Conservation (phyloP, 495 filamentous ascomycete genomes). For the Penicillium canescens region DNA sequence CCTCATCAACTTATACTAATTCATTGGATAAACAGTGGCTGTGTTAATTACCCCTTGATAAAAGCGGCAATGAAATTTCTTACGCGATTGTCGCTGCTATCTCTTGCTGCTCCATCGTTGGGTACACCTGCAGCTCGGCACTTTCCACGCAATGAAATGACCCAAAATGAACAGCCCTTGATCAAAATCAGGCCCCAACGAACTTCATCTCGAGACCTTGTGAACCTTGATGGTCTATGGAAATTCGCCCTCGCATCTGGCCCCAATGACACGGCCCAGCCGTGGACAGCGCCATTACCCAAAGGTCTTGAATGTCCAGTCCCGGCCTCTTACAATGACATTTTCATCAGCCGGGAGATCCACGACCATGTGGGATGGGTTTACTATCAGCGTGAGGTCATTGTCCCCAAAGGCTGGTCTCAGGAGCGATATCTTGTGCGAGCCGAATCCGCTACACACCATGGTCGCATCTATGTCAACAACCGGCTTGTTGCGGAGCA, state of each 20-base stretch:
- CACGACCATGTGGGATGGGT: constrained; percentile 7
- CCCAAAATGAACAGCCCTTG: background rate
- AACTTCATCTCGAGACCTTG: background rate
- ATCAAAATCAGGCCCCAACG: constrained; percentile 4
- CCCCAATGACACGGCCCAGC: constrained; percentile 1
- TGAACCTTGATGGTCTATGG: constrained; percentile 5
- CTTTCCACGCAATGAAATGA: background rate
- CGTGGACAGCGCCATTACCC: constrained; percentile 5
- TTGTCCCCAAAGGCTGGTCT: constrained; percentile 6
- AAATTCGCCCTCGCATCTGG: constrained; percentile 3
- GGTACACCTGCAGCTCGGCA: background rate
- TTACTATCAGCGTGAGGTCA: constrained; percentile 6
- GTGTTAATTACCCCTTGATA: background rate
- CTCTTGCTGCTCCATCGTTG: background rate
- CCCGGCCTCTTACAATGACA: constrained; percentile 7
- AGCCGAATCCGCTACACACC: constrained; percentile 3
- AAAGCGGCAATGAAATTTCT: background rate
- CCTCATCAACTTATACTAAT: background rate
- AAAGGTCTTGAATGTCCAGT: constrained; percentile 3
- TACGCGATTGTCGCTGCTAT: background rate
- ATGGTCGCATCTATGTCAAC: constrained; percentile 6
- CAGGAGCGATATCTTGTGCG: constrained; percentile 4
- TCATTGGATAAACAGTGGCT: background rate
- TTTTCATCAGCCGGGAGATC: constrained; percentile 1
- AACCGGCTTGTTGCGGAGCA: constrained; percentile 3